These are phyloP conservation scores for Fragaria vesca DNA, from an alignment of 306 rosid genomes.

Conservation along the genomic window DNA sequence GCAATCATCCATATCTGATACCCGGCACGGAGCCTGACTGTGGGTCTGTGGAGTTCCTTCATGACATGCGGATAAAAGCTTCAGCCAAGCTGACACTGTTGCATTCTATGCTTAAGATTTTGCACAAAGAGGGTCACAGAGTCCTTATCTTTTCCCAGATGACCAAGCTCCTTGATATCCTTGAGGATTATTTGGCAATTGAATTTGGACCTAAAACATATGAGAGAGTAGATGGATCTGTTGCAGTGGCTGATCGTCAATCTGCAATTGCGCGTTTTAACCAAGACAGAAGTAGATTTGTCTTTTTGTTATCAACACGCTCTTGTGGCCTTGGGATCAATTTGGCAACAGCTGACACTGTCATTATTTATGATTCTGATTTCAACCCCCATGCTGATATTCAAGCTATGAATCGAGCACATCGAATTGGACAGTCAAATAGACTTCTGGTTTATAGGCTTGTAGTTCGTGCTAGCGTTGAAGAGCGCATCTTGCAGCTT, in stretches of 20 bases:
- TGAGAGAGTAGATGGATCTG: slow-evolving; percentile 99
- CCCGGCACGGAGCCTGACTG: slow-evolving; percentile 98
- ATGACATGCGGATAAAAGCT: slow-evolving; percentile 99
- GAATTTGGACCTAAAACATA: slow-evolving; percentile 98
- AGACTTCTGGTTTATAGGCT: slow-evolving; percentile 97
- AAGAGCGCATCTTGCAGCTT: slow-evolving; percentile 99
- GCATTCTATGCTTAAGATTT: slow-evolving; percentile 92
- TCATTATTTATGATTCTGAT: slow-evolving; percentile 97
- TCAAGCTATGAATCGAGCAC: slow-evolving; percentile 99
- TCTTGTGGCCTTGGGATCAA: slow-evolving; percentile 99
- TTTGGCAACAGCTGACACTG: slow-evolving; percentile 99
- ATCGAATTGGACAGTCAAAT: slow-evolving; percentile 98
- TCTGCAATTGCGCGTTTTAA: slow-evolving; percentile 89
- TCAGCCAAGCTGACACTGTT: slow-evolving; percentile 93
- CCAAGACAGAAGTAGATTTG: slow-evolving; percentile 96
- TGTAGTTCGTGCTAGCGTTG: slow-evolving; percentile 98
- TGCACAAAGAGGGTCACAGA: slow-evolving; percentile 85
- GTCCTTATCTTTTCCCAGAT: slow-evolving; percentile 97
- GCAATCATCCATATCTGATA: slow-evolving; percentile 99
- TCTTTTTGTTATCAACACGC: slow-evolving; percentile 95
- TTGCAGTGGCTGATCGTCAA: slow-evolving; percentile 94
- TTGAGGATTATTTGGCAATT: slow-evolving; percentile 82
- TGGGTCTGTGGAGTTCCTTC: slow-evolving; percentile 92
- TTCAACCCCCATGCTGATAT: slow-evolving; percentile 99
- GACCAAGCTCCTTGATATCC: slow-evolving; percentile 98